Evolutionary conservation across 768 basidiomycete species (phyloP), one percentile per base, ranked within the genome.

Genomic region (Lactarius psammicola): DNA sequence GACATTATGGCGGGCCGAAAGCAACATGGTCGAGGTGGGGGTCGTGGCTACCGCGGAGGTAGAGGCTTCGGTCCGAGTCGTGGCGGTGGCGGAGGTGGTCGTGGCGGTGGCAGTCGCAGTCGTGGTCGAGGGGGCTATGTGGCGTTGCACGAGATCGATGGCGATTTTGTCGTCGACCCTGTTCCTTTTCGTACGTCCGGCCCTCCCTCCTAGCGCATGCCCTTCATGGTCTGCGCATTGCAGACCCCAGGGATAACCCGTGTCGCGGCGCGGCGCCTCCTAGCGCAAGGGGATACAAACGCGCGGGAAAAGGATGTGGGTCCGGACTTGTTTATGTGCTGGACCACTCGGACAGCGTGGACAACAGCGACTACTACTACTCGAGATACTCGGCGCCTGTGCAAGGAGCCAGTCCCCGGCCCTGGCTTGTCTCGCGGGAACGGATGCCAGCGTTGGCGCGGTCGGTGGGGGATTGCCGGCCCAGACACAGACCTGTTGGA

Each of bases 21-120:
- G 9, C 68, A 71, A 20, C 56, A 51, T 40, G 64, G 60, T 31
- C 60, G 72, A 55, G 36, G 69, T 62, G 67, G 75, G n/a, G 65
- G 70, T 36, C 73, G 71, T 56, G 63, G 60, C 53, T 53, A 62
- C 6, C 64, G 72, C 40, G 75, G 72, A 4, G 69, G 75, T 65
- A 75, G 75, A 44, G 72, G 75, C 53, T 20, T 44, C 26, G 62
- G 62, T 11, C 66, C 72, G 40, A 74, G 74, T 7, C 68, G 74
- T 67, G 73, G 76, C 30, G 71, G 76, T 18, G 67, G 75, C 38
- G 71, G 75, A 34, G 70, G 75, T 23, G 70, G 71, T 0, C 40
- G 63, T 18, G 67, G 72, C 0, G 60, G 74, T 58, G 72, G 70
- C n/a, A n/a, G 56, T n/a, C n/a, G n/a, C n/a, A n/a, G 72, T n/a